Evolutionary conservation across 2,329 filamentous ascomycete genomes (phyloP).

Genomic region (Aspergillus sp.): DNA sequence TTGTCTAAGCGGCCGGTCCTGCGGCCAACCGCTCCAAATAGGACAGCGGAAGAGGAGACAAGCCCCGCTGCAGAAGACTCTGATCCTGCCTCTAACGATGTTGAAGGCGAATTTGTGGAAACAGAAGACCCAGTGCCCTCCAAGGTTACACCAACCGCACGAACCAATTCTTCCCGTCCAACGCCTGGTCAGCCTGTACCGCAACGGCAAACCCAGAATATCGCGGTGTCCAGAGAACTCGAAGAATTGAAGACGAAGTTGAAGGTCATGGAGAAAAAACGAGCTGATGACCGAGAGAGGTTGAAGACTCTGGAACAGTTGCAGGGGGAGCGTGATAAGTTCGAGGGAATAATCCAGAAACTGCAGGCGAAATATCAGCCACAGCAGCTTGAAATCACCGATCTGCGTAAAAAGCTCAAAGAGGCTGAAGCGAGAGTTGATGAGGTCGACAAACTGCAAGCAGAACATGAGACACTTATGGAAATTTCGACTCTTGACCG

Average conservation of each 20-base stretch:
- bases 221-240: slow-evolving; percentile 64
- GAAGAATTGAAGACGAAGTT: slow-evolving; percentile 89
- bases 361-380: slow-evolving; percentile 85
- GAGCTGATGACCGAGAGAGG: slow-evolving; percentile 80
- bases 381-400: slow-evolving; percentile 74
- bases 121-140: slow-evolving; percentile 21
- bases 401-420: slow-evolving; percentile 74
- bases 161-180: slow-evolving; percentile 25
- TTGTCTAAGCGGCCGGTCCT: slow-evolving; percentile 35
- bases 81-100: slow-evolving; percentile 27
- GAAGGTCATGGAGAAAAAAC: slow-evolving; percentile 81
- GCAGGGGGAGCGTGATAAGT: slow-evolving; percentile 55
- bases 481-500: slow-evolving; percentile 87
- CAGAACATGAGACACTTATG: slow-evolving; percentile 79
- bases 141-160: slow-evolving; percentile 25
- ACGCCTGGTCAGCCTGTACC: slow-evolving; percentile 29
- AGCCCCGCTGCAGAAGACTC: slow-evolving; percentile 31
- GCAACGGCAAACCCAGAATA: slow-evolving; percentile 47
- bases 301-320: slow-evolving; percentile 75
- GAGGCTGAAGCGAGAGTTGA: slow-evolving; percentile 70
- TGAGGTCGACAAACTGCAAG: slow-evolving; percentile 69
- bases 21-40: slow-evolving; percentile 27
- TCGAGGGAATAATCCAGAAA: slow-evolving; percentile 83
- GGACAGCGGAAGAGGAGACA: slow-evolving; percentile 25
- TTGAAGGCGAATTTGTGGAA: slow-evolving; percentile 22